Base-by-base conservation (phyloP, 768 basidiomycete species). In the Mycena olivaceomarginata region DNA sequence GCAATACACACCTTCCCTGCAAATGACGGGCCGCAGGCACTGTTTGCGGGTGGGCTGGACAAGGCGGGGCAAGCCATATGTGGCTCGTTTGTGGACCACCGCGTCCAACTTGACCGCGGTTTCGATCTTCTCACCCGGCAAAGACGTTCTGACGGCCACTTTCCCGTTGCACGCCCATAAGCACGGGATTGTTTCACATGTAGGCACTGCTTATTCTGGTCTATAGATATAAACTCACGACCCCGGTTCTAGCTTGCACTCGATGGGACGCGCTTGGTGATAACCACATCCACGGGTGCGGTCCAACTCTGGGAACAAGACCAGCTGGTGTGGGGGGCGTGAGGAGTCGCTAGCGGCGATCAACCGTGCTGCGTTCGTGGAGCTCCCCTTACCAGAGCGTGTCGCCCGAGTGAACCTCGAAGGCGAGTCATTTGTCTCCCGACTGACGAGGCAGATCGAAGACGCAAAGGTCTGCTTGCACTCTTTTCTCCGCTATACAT, bases 271-370 rank as follows among this genome's bases (percentile, higher is more conserved):
- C 87, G 90, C 20, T 73, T 93, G 8, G 82, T 93, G 22, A 70
- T 96, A 22, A 93, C 93, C 1, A 95, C 95, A 0, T 91, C 91
- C n/a, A 94, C 94, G 2, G 96, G 96, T 12, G 88, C 95, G 5
- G 80, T 97, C 39, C 94, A 97, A 79, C 85, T 94, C 11, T 96
- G 96, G 95, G 86, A 92, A 63, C 89, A 91, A 31, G 87, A 91
- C 40, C 81, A 87, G 46, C 85, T 92, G 40, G 87, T 90, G 40
- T 98, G 97, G 96, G 91, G 91, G 90, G 0, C 89, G 97, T 64
- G 97, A 98, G 82, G 97, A 99, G 82, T 90, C 92, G 2, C 88
- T 98, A 12, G 87, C 95, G 0, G 88, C 91, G 2, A 89, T 96
- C 65, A 85, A 89, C 31, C 89, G 90, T 0, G 93, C 93, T 1